These are phyloP conservation scores for Suillus cothurnatus DNA, from an alignment of 768 basidiomycete genomes.

Conservation along the genomic window DNA sequence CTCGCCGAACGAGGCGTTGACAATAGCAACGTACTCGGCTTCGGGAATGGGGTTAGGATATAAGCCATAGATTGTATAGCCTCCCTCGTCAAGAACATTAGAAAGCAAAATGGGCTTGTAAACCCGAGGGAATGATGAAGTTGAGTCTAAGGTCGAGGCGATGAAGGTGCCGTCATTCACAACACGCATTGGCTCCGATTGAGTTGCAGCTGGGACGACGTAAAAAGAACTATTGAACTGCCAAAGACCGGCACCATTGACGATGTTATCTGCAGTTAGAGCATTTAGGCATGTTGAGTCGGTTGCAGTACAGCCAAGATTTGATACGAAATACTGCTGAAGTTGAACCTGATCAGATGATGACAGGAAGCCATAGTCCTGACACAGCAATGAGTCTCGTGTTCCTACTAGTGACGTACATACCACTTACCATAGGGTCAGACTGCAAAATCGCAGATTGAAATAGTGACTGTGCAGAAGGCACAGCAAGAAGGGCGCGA, in stretches of 20 bases:
- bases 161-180: conserved; percentile 70
- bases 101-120: conserved; percentile 72
- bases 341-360: conserved; percentile 54
- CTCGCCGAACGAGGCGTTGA: conserved; percentile 48
- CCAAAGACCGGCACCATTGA: conserved; percentile 50
- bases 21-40: conserved; percentile 39
- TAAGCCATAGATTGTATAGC: conserved; percentile 52
- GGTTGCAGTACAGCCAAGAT: conserved; percentile 47
- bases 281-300: conserved; percentile 52
- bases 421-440: conserved; percentile 72
- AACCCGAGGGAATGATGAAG: conserved; percentile 57
- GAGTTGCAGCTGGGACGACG: conserved; percentile 54
- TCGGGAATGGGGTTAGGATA: conserved; percentile 44
- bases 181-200: conserved; percentile 59
- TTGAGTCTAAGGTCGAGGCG: conserved; percentile 64
- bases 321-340: conserved; percentile 51
- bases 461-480: conserved; percentile 74
- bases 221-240: conserved; percentile 43
- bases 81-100: conserved; percentile 74
- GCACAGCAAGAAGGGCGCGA: conserved; percentile 71
- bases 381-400: conserved; percentile 8
- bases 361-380: conserved; percentile 76
- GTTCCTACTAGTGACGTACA: not conserved
- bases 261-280: conserved; percentile 51
- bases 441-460: conserved; percentile 80